Base-by-base conservation (phyloP, 257 asterid species). In the Solanum chmielewskii region DNA sequence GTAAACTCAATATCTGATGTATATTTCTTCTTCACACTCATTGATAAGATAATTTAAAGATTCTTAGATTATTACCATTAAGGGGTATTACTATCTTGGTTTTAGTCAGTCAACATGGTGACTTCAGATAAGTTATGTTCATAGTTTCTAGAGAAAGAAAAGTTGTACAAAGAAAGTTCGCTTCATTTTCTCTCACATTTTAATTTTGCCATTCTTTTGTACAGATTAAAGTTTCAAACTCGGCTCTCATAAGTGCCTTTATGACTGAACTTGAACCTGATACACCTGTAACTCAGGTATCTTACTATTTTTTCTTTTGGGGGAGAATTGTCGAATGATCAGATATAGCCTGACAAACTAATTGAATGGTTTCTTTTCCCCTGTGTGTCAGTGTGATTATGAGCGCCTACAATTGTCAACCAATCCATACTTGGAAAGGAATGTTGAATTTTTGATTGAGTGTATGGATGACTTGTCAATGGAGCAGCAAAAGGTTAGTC, bases 401-500 rank as follows among this genome's bases (percentile, higher is more conserved):
- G 99, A 97, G 39, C 92, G 99, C 89, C 88, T 97, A 90, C 98
- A 97, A 85, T 89, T 97, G 87, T 96, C 99, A 88, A 93, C 94
- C 44, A 92, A 93, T 91, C 95, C 97, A 68, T 91, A 93, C 88
- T 89, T 96, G 81, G 99, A 95, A 92, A 94, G 99, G 90, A 97
- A 95, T 88, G 90, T 96, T 68, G 99, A 97, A 89, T 96, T 97
- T 92, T 91, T 97, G 87, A 91, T 93, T 84, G 99, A 95, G 86
- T 96, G 99, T 91, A 96, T 97, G 99, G 99, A 97, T 92, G 98
- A 97, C 91, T 93, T 96, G 90, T 93, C 98, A 73, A 93, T 91
- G 98, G 99, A 97, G 86, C 99, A 97, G 87, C 99, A 96, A 45
- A 95, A 96, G 97, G 99, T 95, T 69, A 27, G 93, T 71, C 84